phyloP scores from a whole-genome alignment of 116 monocot species.

The Posidonia oceanica region DNA sequence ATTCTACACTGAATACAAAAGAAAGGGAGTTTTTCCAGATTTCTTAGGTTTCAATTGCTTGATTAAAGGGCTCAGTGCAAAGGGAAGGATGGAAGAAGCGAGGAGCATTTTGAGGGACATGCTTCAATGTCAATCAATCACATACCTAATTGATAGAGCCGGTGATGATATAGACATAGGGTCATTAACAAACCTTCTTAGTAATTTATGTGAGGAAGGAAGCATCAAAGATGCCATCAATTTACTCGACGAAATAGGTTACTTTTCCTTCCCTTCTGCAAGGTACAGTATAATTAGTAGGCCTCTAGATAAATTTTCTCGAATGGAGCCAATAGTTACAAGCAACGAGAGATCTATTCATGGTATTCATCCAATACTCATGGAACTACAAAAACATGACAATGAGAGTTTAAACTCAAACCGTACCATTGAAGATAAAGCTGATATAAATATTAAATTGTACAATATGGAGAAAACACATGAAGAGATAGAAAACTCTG shows the following conservation, averaged over 20 bases:
- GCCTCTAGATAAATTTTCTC: not conserved
- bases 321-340: not conserved
- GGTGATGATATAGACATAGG: conserved; percentile 38
- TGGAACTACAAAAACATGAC: not conserved
- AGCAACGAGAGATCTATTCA: not conserved
- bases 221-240: conserved; percentile 56
- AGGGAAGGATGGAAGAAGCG: conserved; percentile 91
- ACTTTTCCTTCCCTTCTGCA: conserved; percentile 18
- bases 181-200: conserved; percentile 40
- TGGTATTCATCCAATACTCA: not conserved
- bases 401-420: conserved; percentile 1
- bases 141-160: conserved; percentile 38
- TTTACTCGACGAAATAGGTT: conserved; percentile 52
- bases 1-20: conserved; percentile 41
- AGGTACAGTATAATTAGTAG: not conserved
- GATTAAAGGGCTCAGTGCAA: conserved; percentile 59
- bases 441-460: conserved; percentile 11
- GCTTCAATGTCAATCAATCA: conserved; percentile 45
- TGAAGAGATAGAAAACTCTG: conserved; percentile 4
- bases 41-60: conserved; percentile 62
- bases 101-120: conserved; percentile 64
- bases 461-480: conserved; percentile 4
- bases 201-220: conserved; percentile 59
- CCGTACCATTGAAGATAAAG: not conserved
- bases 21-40: conserved; percentile 39